Conservation (phyloP, 192 early-diverging fungal species). For the Coemansia umbellata region DNA sequence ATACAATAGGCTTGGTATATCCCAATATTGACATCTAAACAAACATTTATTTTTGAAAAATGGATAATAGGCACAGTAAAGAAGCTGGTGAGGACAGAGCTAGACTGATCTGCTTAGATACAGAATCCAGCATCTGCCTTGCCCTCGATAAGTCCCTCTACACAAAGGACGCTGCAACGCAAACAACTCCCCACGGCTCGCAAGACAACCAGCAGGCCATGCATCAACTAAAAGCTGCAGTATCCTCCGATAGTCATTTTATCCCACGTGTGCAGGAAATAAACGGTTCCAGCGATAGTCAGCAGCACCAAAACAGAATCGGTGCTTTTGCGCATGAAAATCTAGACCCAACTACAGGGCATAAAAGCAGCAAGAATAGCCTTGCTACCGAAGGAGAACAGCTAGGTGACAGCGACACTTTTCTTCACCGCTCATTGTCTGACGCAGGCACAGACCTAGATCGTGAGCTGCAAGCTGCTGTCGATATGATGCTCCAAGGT, state of each 20-base stretch:
- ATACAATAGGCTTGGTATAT: no score
- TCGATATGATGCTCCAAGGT: slow-evolving; percentile 36
- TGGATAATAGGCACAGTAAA: slow-evolving; percentile 2
- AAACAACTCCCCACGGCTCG: not conserved
- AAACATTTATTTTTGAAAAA: slow-evolving; percentile 1
- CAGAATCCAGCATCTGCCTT: slow-evolving; percentile 32
- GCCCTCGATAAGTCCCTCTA: slow-evolving; percentile 23
- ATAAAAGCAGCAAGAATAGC: not conserved
- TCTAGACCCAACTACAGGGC: no score
- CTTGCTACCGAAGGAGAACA: not conserved
- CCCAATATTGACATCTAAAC: no score
- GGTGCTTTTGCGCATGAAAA: no score
- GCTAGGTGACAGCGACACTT: not conserved
- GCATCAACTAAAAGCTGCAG: not conserved
- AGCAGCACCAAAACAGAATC: slow-evolving; percentile 11
- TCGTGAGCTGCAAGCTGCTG: slow-evolving; percentile 32
- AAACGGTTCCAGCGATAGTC: slow-evolving; percentile 38
- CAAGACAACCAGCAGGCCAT: slow-evolving; percentile 1
- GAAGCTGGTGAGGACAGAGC: slow-evolving; percentile 7
- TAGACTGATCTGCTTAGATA: slow-evolving; percentile 26
- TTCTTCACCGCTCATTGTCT: not conserved
- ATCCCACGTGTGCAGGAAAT: slow-evolving; percentile 29
- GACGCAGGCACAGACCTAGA: slow-evolving; percentile 15
- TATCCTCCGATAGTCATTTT: slow-evolving; percentile 23
- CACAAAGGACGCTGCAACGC: slow-evolving; percentile 4